Evolutionary conservation across 2,329 filamentous ascomycete genomes (phyloP).

Genomic region (Diaporthe vexans): DNA sequence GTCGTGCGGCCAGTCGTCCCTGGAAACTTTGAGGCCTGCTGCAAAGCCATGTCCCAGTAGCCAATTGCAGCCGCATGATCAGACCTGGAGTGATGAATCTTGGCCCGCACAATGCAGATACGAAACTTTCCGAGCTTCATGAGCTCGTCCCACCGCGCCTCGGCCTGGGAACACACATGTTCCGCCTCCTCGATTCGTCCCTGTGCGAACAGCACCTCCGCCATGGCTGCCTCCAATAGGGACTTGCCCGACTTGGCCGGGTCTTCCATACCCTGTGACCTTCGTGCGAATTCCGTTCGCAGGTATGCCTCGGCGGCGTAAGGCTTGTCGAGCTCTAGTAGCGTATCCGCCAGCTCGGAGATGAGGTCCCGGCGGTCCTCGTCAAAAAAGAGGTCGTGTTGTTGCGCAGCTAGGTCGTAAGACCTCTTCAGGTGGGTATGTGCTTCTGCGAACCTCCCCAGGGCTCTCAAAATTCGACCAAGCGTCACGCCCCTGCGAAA

Average conservation of each 20-base stretch:
- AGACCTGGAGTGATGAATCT: not conserved
- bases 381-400: not conserved
- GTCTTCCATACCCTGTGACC: not conserved
- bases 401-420: not conserved
- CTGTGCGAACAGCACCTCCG: slow-evolving; percentile 16
- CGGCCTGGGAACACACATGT: not conserved
- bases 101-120: slow-evolving; percentile 9
- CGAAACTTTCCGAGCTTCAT: slow-evolving; percentile 23
- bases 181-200: not conserved
- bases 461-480: not conserved
- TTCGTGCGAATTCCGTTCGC: slow-evolving; percentile 5
- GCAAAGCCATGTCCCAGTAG: not conserved
- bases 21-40: not conserved
- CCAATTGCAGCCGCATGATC: not conserved
- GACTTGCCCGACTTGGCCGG: not conserved
- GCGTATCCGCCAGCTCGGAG: slow-evolving; percentile 2
- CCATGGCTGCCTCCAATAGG: slow-evolving; percentile 1
- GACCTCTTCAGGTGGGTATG: not conserved
- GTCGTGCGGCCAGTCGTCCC: not conserved
- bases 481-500: slow-evolving; percentile 2
- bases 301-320: not conserved
- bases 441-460: slow-evolving; percentile 15
- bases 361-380: slow-evolving; percentile 13
- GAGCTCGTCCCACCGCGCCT: not conserved
- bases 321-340: slow-evolving; percentile 31